Evolutionary conservation across 1,284 basidiomycete genomes (phyloP), one percentile per base, ranked within the genome.

Genomic region (Leccinum griseonigrum): DNA sequence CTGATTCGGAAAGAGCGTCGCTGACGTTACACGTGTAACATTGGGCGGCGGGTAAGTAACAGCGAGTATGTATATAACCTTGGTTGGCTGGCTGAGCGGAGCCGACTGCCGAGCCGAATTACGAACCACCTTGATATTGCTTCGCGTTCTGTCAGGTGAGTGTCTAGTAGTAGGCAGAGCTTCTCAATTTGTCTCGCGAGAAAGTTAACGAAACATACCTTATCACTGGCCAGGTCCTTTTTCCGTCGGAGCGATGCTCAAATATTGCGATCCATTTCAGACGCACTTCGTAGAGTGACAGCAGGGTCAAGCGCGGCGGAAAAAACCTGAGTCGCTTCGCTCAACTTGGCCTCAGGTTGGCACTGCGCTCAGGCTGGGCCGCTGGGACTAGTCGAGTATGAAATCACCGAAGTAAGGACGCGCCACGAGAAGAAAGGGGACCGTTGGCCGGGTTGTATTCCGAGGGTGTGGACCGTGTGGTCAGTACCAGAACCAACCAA

Each of bases 21-120:
- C 26, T 68, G 59, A 74, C 67, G 69, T 74, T 69, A 71, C 69
- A 71, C 69, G 72, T 71, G 72, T 64, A 71, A 67, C 65, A 60
- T 64, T 55, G 70, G 58, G 69, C 69, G 63, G 40, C 29, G n/a
- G 36, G n/a, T 4, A 14, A 48, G 43, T 48, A 22, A 28, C 26
- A 16, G 22, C 22, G 50, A 28, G 48, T 22, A 26, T 22, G n/a
- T 46, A 26, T 48, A 16, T 22, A 51, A 16, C 7, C 48, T 51
- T 28, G 50, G 11, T 48, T 48, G 9, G 43, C 32, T 62, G 28
- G 67, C 56, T 61, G 54, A 71, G 69, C 63, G 28, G 40, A n/a
- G 54, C 63, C 59, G 54, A 66, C 40, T 59, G 58, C 57, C 46
- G 51, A 28, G 40, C 48, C 29, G 40, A 18, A 34, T 38, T 18